Evolutionary conservation across 768 basidiomycete species (phyloP).

Genomic region (Daedaleopsis sinensis): DNA sequence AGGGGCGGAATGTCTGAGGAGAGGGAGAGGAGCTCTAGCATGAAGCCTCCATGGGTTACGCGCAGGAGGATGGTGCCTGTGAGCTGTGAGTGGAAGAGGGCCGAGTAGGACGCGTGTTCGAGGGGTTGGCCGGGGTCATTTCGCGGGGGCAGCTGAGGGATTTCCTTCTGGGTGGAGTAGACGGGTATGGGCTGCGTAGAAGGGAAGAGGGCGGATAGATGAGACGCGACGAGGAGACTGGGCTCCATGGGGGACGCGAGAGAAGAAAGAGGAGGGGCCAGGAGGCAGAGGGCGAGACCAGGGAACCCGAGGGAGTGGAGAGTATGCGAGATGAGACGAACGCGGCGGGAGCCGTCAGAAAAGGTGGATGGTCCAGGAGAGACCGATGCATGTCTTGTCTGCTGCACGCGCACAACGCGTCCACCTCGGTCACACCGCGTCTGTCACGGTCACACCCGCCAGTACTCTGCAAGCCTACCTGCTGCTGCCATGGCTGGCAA

Average conservation of each 20-base stretch:
- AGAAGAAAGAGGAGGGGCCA: slow-evolving; percentile 4
- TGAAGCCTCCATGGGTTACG: slow-evolving; percentile 71
- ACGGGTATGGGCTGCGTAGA: slow-evolving; percentile 53
- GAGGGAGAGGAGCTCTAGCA: slow-evolving; percentile 78
- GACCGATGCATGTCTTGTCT: no score
- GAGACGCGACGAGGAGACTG: slow-evolving; percentile 30
- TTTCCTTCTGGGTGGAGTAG: slow-evolving; percentile 59
- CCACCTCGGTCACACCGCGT: neutral
- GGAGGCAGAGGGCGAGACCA: neutral
- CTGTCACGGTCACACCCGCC: neutral
- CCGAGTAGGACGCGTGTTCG: slow-evolving; percentile 76
- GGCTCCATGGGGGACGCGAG: slow-evolving; percentile 21
- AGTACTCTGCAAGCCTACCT: no score
- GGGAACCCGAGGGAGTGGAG: slow-evolving; percentile 6
- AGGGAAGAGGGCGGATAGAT: slow-evolving; percentile 63
- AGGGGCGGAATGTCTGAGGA: slow-evolving; percentile 66
- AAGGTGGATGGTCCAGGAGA: no score
- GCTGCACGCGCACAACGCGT: neutral
- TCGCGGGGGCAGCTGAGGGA: slow-evolving; percentile 41
- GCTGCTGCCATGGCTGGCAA: no score
- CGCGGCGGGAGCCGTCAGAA: neutral
- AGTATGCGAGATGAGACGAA: slow-evolving; percentile 3
- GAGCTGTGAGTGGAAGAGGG: slow-evolving; percentile 53
- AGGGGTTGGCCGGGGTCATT: slow-evolving; percentile 46
- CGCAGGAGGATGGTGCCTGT: slow-evolving; percentile 74